phyloP scores from a whole-genome alignment of 164 flowering plant genomes.

The Umbilicus rupestris region DNA sequence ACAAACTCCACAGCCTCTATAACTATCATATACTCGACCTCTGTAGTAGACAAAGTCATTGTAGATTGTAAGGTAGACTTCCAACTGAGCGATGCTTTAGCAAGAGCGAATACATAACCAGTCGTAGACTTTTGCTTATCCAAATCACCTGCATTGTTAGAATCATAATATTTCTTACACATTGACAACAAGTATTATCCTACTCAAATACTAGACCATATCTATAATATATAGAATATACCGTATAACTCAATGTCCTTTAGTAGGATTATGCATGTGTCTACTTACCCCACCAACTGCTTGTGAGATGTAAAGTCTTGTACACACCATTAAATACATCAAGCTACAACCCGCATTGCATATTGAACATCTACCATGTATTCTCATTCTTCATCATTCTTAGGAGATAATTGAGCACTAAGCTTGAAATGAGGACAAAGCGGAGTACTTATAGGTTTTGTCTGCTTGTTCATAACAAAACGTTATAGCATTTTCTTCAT shows the following conservation, averaged over 20 bases:
- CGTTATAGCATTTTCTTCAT: too few species aligned
- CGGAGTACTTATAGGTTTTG: background rate
- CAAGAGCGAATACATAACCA: constrained; percentile 2
- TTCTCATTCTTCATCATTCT: background rate
- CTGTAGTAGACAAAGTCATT: background rate
- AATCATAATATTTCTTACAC: background rate
- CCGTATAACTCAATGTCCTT: background rate
- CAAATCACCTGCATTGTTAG: background rate
- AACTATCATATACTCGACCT: background rate
- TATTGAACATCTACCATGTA: background rate
- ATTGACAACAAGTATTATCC: background rate
- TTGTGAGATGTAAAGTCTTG: background rate
- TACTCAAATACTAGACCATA: background rate
- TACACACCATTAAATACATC: constrained; percentile 2
- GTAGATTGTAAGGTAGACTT: background rate
- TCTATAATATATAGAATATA: background rate
- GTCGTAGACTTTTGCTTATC: background rate
- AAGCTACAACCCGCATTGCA: background rate
- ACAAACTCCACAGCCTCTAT: background rate
- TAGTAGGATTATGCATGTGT: background rate
- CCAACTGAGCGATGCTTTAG: background rate
- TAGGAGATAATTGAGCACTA: too few species aligned
- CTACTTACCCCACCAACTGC: background rate
- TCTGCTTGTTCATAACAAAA: too few species aligned
- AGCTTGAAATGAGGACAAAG: too few species aligned